These are phyloP conservation scores for Fusarium begoniae DNA, from an alignment of 2,329 filamentous ascomycete species.

Conservation along the genomic window DNA sequence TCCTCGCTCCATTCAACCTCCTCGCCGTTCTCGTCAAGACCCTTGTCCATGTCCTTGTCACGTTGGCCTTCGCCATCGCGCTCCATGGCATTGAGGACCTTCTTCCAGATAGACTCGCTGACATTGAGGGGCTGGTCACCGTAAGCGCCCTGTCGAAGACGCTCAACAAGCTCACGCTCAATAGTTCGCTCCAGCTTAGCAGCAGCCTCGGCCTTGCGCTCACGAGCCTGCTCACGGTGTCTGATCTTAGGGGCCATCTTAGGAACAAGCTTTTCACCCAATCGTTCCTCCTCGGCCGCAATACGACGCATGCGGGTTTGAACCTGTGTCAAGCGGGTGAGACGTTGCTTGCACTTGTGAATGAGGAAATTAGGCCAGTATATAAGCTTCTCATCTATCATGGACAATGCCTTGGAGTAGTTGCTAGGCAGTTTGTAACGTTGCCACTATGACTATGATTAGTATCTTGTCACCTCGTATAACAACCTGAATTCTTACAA, in stretches of 20 bases:
- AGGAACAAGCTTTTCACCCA: constrained; percentile 89
- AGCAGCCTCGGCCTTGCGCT: constrained; percentile 80
- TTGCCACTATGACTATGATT: background rate
- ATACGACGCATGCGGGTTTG: constrained; percentile 81
- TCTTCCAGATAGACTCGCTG: constrained; percentile 96
- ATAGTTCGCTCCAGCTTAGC: constrained; percentile 97
- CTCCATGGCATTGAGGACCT: constrained; percentile 91
- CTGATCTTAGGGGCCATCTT: constrained; percentile 91
- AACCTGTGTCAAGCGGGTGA: constrained; percentile 92
- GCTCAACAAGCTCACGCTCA: constrained; percentile 92
- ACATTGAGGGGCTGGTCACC: constrained; percentile 95
- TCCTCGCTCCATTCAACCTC: constrained; percentile 73
- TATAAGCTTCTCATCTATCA: constrained; percentile 58
- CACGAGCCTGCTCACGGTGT: constrained; percentile 77
- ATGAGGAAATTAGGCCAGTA: constrained; percentile 96
- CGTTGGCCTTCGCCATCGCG: constrained; percentile 82
- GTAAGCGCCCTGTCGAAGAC: constrained; percentile 90
- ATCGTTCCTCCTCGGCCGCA: constrained; percentile 85
- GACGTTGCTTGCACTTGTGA: constrained; percentile 95
- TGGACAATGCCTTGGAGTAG: constrained; percentile 81
- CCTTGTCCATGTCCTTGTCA: constrained; percentile 89
- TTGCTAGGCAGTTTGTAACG: constrained; percentile 73
- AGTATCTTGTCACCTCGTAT: background rate
- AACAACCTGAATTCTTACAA: background rate
- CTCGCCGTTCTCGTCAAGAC: constrained; percentile 81